Evolutionary conservation across 345 rosid genomes (phyloP), one percentile per base, ranked within the genome.

Genomic region (Sapria himalayana): DNA sequence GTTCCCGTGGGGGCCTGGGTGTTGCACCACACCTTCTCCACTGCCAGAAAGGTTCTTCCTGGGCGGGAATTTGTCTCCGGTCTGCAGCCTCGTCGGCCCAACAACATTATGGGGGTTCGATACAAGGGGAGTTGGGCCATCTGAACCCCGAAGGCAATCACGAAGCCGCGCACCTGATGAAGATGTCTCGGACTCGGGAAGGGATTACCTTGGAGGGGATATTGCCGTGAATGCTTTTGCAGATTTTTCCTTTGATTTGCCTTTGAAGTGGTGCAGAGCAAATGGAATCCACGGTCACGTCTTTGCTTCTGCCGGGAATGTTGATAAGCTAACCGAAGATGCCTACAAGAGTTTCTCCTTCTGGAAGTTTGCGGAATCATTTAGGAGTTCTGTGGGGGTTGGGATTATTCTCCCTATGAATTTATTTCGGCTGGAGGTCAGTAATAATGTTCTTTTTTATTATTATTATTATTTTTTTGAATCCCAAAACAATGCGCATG

Each of bases 171-270:
- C 56, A 29, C 19, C 33, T 40, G 47, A 58, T 34, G 84, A 67
- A 25, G 54, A 41, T 45, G 46, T 51, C 16, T 53, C 56, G n/a
- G 25, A 68, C 36, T 25, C 69, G 40, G 92, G 65, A 45, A 60
- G 72, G 29, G 98, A 82, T 61, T 74, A 64, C 51, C 56, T 79
- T 39, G 98, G 98, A 53, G 98, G 98, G 65, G 98, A 89, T 54
- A 63, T 76, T 45, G 94, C 94, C 12, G 62, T 69, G 21, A 67
- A 82, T 64, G 74, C 84, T 34, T 82, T 89, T 56, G 94, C 79
- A 5, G 94, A 89, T 53, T 66, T 89, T 50, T 89, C 98, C 33
- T 79, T 89, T 62, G 91, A 89, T 62, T 65, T 82, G 45, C 94
- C 94, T 18, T 52, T 67, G 39, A 74, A 63, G 45, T 89, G 93